Base-by-base conservation (phyloP, 306 rosid species). In the Malus sieversii region DNA sequence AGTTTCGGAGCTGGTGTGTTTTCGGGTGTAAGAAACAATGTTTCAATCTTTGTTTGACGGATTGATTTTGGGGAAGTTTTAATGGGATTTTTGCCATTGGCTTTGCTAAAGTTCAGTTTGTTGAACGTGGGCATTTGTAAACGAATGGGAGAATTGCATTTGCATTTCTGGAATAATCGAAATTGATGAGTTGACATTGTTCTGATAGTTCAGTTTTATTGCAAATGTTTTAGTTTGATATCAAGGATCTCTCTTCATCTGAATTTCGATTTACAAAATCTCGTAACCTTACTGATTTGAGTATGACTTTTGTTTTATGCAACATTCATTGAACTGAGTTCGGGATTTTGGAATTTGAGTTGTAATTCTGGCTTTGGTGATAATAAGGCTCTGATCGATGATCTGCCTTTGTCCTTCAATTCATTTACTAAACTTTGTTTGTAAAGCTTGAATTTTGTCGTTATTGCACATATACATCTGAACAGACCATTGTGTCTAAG, bases 361-460 rank as follows among this genome's bases (percentile, higher is more conserved):
- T 78, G 71, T 45, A 20, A 52, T 66, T 68, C 29, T 33, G 55
- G 33, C 12, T 22, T 10, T 60, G 53, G 19, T 6, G 52, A 40
- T 27, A 40, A 46, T 75, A 67, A 51, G 57, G 61, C 53, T 71
- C 45, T 40, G 71, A 61, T 25, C 70, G 62, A 19, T 72, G 52
- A 60, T 80, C 71, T 45, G 38, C 61, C 45, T 74, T 11, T 68
- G 57, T 71, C 20, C 69, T 79, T 67, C 48, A 44, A 63, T 76
- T 45, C 22, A 71, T 83, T 52, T 70, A 62, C 78, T 63, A 59
- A 65, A 76, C 62, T 68, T n/a, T 46, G 30, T 73, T 85, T 68
- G 82, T 40, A 74, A 74, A 64, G 68, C 61, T 71, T 75, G 73
- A 77, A 62, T 19, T 33, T 66, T 70, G 65, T 71, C 29, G 48